Percentiles rank a stretch among this genome's conserved stretches.
These are phyloP conservation scores for Chloris gayana DNA, from an alignment of 176 grass and related monocot species.

Conservation along the genomic window DNA sequence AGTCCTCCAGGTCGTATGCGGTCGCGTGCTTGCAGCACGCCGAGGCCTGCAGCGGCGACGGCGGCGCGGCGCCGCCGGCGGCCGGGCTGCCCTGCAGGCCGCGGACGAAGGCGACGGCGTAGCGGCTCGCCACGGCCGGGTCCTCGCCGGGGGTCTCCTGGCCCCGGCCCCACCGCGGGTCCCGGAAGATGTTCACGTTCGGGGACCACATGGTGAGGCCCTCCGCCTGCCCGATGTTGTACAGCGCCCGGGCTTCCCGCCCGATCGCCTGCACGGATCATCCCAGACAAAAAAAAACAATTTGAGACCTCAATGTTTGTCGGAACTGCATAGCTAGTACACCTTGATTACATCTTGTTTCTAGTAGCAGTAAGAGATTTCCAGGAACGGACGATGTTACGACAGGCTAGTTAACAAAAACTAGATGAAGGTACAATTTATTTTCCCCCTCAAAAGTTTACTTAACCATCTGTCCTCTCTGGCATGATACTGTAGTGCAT, in stretches of 20 bases:
- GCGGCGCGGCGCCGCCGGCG: too few relatives aligned
- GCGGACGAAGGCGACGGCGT: conserved; percentile 56
- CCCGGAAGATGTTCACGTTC: conserved; percentile 70
- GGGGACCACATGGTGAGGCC: conserved; percentile 73
- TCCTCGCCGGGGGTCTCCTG: conserved; percentile 76
- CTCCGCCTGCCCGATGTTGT: conserved; percentile 57
- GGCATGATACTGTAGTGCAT: neutral
- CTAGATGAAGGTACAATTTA: too few relatives aligned
- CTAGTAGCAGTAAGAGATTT: too few relatives aligned
- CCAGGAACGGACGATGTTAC: too few relatives aligned
- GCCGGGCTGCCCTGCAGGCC: conserved; percentile 57
- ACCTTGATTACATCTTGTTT: too few relatives aligned
- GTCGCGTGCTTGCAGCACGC: conserved; percentile 87
- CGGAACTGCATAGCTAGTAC: too few relatives aligned
- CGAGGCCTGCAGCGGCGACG: conserved; percentile 46
- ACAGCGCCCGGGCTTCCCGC: conserved; percentile 37
- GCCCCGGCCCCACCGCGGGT: conserved; percentile 67
- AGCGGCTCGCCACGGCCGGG: conserved; percentile 47
- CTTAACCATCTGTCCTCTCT: neutral
- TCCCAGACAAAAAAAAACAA: neutral
- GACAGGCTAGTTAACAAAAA: too few relatives aligned
- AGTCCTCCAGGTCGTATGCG: conserved; percentile 73
- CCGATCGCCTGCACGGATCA: conserved; percentile 25
- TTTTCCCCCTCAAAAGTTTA: too few relatives aligned
- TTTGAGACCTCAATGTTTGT: neutral